phyloP scores from a whole-genome alignment of 805 yeast species.

The Blastobotrys mokoenaii region DNA sequence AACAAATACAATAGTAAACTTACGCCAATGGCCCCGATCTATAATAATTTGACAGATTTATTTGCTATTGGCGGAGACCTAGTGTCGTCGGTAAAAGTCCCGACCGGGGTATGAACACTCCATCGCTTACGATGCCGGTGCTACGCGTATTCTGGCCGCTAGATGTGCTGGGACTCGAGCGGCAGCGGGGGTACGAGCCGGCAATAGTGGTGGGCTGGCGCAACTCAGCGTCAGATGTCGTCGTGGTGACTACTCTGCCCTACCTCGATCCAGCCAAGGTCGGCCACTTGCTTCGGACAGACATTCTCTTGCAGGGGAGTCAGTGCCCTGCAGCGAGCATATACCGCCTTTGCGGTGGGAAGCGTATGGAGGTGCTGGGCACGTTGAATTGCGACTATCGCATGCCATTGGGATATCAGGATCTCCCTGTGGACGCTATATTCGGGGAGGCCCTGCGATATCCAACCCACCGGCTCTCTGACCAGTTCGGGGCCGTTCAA shows the following conservation, averaged over 20 bases:
- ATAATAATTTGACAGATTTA: too few relatives aligned
- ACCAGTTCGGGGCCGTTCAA: conserved; percentile 8
- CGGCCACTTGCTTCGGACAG: conserved; percentile 12
- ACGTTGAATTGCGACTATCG: conserved; percentile 6
- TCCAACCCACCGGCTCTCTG: conserved; percentile 7
- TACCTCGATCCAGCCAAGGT: conserved; percentile 15
- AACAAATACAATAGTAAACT: too few relatives aligned
- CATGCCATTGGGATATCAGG: conserved; percentile 8
- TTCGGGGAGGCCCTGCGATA: conserved; percentile 8
- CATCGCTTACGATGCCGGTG: conserved; percentile 2
- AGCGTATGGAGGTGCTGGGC: conserved; percentile 17
- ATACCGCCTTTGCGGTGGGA: conserved; percentile 15
- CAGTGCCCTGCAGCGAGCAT: conserved; percentile 11
- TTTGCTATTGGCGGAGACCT: too few relatives aligned
- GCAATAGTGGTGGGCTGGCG: conserved; percentile 22
- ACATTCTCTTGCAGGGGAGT: conserved; percentile 13
- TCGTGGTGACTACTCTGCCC: conserved; percentile 21
- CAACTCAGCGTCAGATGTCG: conserved; percentile 15
- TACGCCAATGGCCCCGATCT: too few relatives aligned
- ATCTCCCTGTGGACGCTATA: conserved; percentile 8
- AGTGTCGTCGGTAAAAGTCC: too few relatives aligned
- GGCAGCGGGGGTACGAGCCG: conserved; percentile 9
- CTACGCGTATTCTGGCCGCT: conserved; percentile 29
- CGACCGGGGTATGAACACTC: background rate
- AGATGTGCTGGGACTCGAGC: conserved; percentile 21